phyloP scores from a whole-genome alignment of 2,329 filamentous ascomycete species.

The Cladosporium velox region DNA sequence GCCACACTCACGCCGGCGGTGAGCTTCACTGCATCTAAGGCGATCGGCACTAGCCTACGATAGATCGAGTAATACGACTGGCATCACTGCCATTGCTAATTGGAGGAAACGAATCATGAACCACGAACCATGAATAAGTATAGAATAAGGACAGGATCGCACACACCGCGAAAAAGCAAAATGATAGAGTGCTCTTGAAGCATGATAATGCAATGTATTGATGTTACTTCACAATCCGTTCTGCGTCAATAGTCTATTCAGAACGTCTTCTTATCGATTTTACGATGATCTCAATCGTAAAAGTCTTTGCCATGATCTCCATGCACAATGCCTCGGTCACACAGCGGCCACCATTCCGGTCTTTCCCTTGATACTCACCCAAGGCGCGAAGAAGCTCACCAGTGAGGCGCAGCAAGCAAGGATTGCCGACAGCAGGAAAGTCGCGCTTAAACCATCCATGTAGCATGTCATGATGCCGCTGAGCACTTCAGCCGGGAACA shows the following conservation, averaged over 20 bases:
- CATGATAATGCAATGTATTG: not conserved
- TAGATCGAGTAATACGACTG: not conserved
- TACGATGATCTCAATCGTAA: too few species aligned
- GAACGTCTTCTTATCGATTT: not conserved
- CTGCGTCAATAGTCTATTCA: not conserved
- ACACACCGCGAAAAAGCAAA: not conserved
- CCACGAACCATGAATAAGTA: conserved; percentile 2
- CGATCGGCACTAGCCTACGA: not conserved
- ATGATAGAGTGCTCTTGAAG: not conserved
- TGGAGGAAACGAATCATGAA: conserved; percentile 12
- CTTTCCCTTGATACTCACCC: conserved; percentile 20
- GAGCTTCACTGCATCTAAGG: conserved; percentile 30
- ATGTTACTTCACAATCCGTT: not conserved
- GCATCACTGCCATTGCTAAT: not conserved
- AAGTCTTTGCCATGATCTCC: not conserved
- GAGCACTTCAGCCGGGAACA: conserved; percentile 32
- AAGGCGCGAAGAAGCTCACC: conserved; percentile 8
- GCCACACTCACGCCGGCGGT: conserved; percentile 33
- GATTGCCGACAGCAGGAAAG: conserved; percentile 16
- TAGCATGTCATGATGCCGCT: conserved; percentile 36
- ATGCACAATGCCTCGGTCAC: not conserved
- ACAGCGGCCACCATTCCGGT: not conserved
- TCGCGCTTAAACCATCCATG: conserved; percentile 35
- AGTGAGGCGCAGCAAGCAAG: conserved; percentile 15
- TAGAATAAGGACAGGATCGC: conserved; percentile 3